Evolutionary conservation across 2,329 filamentous ascomycete species (phyloP), one percentile per base, ranked within the genome.

Genomic region (Cladobotryum mycophilum): DNA sequence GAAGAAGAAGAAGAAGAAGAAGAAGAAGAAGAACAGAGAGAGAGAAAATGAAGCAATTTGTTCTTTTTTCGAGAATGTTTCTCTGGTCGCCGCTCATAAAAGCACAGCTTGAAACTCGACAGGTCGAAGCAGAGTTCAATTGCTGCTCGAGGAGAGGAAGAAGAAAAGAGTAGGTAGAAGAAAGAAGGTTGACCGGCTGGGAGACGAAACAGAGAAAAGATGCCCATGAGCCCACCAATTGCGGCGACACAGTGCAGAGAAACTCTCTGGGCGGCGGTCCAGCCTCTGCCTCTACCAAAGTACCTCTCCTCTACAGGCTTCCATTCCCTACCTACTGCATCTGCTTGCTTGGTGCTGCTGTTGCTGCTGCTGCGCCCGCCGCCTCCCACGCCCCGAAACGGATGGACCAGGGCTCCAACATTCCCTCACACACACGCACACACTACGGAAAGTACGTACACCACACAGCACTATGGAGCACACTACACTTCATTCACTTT

Each of bases 71-170:
- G 20, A 20, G 20, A 5, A 20, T 20, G 20, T 20, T 30, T 51
- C 44, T 51, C 43, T 47, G 37, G 56, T 58, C 40, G 61, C 60
- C 52, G 59, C 64, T 56, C 53, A 59, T n/a, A 51, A 58, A 57
- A 11, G 25, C 55, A 58, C 55, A 55, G 53, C 38, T 4, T 30
- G 9, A 18, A 40, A 48, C n/a, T n/a, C 49, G 38, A 48, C 47
- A 41, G 37, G 38, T 25, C 44, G 48, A 53, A 50, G 51, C 48
- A 53, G 51, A 49, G 38, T 34, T 34, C 36, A 43, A 50, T 41
- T 53, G 51, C 47, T 47, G 48, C 43, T 47, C 15, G 48, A 20
- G 40, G 34, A 45, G 33, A 30, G 58, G 58, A 61, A 57, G 58
- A 58, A 60, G 20, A 20, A 52, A 8, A 11, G 25, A 30, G 25